Evolutionary conservation across 495 filamentous ascomycete species (phyloP), one percentile per base, ranked within the genome.

Genomic region (Alectoria sarmentosa): DNA sequence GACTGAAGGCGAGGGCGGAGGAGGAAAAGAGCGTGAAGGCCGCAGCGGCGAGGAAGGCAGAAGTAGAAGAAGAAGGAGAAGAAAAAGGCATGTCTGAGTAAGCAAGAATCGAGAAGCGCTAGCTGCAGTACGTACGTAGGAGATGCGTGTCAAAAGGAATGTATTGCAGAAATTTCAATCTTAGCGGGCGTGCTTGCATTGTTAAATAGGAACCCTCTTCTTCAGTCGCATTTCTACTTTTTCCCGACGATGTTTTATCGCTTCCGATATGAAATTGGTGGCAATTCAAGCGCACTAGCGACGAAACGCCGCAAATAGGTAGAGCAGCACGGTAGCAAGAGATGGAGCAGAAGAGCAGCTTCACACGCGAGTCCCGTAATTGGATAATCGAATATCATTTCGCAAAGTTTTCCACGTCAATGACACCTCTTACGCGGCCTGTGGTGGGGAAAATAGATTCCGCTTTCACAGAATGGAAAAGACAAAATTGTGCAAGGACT

Each of bases 231-330:
- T 15, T 54, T 19, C 14, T 34, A 17, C 52, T 32, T 7, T 55
- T 30, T 9, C 17, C 52, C 46, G 46, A 15, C 48, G n/a, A 34
- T 55, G 30, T 55, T 36, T 34, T 21, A 55, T 55, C 52, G 52
- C 34, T 55, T 55, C 52, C 30, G 52, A 55, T 11, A 55, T 7
- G 52, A 55, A 55, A 19, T 34, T 55, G 52, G 52, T 55, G 52
- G 28, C 28, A 13, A 11, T 36, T 34, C 52, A 55, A 55, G 52
- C 52, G 52, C 52, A 55, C 52, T 34, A 6, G 52, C 52, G 52
- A 55, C 30, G 52, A 55, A 55, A 34, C 52, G 52, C 52, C 30
- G 52, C 52, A 55, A 55, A 17, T 8, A 9, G 5, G 26, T 52
- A 44, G 42, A 13, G 1, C 17, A 23, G 42, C 41, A 48, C n/a